Evolutionary conservation across 2,329 filamentous ascomycete species (phyloP).

Genomic region (Onygena corvina): DNA sequence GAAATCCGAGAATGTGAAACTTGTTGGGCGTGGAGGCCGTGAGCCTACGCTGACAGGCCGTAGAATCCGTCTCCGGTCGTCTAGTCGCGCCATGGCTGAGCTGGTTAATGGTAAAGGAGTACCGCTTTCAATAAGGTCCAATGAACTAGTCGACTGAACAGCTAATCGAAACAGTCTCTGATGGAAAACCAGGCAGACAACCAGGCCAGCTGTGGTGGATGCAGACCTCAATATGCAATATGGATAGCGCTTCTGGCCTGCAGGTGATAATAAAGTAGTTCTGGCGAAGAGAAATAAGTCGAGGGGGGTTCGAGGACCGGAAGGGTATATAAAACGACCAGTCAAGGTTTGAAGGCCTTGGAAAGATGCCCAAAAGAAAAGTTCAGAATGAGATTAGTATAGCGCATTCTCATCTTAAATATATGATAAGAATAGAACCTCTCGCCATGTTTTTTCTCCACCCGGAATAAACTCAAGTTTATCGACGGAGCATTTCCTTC

Average conservation of each 20-base stretch:
- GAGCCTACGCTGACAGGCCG: slow-evolving; percentile 3
- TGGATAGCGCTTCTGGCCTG: neutral
- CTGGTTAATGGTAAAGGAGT: neutral
- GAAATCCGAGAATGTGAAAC: slow-evolving; percentile 8
- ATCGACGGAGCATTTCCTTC: slow-evolving; percentile 6
- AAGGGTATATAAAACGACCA: neutral
- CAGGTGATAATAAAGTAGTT: neutral
- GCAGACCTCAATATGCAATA: neutral
- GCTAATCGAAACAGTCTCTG: neutral
- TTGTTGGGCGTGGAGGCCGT: slow-evolving; percentile 1
- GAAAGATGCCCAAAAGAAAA: neutral
- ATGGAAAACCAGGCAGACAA: neutral
- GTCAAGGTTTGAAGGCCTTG: neutral
- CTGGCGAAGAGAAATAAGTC: neutral
- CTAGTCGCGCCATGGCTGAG: neutral
- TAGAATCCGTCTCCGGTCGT: neutral
- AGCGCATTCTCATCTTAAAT: neutral
- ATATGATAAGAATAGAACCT: slow-evolving; percentile 6
- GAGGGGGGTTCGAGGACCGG: neutral
- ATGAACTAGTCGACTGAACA: neutral
- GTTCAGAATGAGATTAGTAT: neutral
- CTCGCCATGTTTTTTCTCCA: neutral
- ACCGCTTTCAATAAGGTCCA: neutral
- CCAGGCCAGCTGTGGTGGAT: neutral
- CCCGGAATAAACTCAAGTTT: neutral